Conservation (phyloP, 331 rosid genomes). For the Rhamnella rubrinervis region DNA sequence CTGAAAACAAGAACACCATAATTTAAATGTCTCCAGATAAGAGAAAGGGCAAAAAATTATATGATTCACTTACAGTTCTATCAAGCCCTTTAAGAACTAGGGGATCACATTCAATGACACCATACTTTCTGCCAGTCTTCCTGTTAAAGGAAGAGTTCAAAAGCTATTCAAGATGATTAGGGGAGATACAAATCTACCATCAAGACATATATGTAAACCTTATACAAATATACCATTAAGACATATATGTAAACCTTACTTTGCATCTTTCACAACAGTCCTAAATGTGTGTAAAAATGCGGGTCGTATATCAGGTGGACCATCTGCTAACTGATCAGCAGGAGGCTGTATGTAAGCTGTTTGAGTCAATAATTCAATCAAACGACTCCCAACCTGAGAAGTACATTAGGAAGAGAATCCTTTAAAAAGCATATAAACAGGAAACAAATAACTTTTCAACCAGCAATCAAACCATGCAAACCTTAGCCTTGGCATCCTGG, state of each 20-base stretch:
- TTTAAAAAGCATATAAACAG: slow-evolving; percentile 19
- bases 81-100: slow-evolving; percentile 83
- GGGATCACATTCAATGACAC: slow-evolving; percentile 80
- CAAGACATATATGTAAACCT: background rate
- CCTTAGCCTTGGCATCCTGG: slow-evolving; percentile 65
- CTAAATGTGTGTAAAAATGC: slow-evolving; percentile 73
- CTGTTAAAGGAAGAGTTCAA: slow-evolving; percentile 38
- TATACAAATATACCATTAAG: slow-evolving; percentile 11
- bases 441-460: slow-evolving; percentile 17
- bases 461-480: slow-evolving; percentile 30
- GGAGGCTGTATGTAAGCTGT: slow-evolving; percentile 92
- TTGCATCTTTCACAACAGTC: slow-evolving; percentile 39
- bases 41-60: background rate
- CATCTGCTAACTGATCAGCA: slow-evolving; percentile 56
- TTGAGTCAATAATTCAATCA: slow-evolving; percentile 74
- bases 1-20: background rate
- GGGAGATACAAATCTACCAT: slow-evolving; percentile 19
- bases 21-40: too few relatives aligned
- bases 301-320: slow-evolving; percentile 77
- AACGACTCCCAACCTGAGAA: slow-evolving; percentile 85
- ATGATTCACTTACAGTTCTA: slow-evolving; percentile 55
- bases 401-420: background rate
- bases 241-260: slow-evolving; percentile 45
- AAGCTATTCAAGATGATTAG: slow-evolving; percentile 15
- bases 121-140: slow-evolving; percentile 54